These are phyloP conservation scores for Cryptococcus deneoformans DNA, from an alignment of 1,284 basidiomycete genomes.

Conservation along the genomic window DNA sequence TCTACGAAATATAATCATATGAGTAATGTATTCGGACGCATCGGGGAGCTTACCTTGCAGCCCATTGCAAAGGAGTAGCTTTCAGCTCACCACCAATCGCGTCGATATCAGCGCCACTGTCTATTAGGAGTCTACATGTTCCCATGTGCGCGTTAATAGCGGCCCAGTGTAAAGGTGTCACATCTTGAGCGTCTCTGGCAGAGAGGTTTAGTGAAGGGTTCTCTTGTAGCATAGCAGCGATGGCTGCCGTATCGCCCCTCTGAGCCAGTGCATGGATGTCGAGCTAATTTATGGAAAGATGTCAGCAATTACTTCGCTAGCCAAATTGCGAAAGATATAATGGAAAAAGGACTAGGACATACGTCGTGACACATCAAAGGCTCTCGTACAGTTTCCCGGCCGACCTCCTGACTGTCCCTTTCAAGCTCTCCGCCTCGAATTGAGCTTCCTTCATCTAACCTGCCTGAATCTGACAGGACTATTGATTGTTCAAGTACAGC, in stretches of 20 bases:
- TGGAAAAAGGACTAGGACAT: neutral
- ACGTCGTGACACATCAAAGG: neutral
- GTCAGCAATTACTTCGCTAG: neutral
- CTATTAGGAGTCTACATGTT: conserved; percentile 63
- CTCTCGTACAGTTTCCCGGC: conserved; percentile 28
- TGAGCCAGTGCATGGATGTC: conserved; percentile 85
- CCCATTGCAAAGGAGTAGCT: conserved; percentile 98
- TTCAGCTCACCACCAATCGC: conserved; percentile 89
- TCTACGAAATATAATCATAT: conserved; percentile 38
- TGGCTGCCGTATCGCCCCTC: conserved; percentile 69
- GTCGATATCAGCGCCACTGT: conserved; percentile 93
- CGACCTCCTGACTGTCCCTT: conserved; percentile 27
- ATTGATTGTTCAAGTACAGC: conserved; percentile 4
- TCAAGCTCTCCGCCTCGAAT: conserved; percentile 2
- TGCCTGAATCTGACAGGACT: neutral
- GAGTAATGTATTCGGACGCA: neutral
- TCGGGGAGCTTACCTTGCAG: conserved; percentile 58
- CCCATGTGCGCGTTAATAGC: conserved; percentile 56
- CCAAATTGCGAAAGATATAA: neutral
- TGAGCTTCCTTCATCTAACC: neutral
- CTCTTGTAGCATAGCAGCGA: conserved; percentile 69
- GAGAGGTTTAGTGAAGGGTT: conserved; percentile 66
- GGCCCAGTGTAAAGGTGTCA: conserved; percentile 96
- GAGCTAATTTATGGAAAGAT: conserved; percentile 18
- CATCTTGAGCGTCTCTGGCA: conserved; percentile 83